Conservation (phyloP, 2,329 filamentous ascomycete genomes). For the Nemania abortiva region DNA sequence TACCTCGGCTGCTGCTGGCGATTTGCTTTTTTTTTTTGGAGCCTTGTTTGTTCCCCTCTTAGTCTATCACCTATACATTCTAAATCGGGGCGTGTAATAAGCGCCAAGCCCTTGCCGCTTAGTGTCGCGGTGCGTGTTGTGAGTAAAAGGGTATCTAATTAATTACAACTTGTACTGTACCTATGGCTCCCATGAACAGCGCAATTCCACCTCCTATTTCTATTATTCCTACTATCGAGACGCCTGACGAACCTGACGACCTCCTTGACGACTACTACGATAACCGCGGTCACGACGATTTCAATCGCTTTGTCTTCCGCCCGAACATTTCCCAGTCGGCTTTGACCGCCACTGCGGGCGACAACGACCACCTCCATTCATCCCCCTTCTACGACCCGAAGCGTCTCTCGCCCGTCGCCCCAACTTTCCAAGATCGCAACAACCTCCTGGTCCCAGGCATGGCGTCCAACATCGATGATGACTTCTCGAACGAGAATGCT, state of each 20-base stretch:
- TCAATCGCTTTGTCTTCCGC: slow-evolving; percentile 6
- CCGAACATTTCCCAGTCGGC: slow-evolving; percentile 10
- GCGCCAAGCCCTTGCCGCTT: slow-evolving; percentile 43
- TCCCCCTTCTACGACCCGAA: slow-evolving; percentile 49
- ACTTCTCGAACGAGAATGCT: slow-evolving; percentile 47
- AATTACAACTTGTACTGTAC: neutral
- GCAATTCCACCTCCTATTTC: slow-evolving; percentile 46
- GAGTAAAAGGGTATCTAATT: neutral
- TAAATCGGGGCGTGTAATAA: slow-evolving; percentile 44
- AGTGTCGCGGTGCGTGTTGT: slow-evolving; percentile 16
- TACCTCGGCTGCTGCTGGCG: slow-evolving; percentile 22
- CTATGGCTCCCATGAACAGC: slow-evolving; percentile 37
- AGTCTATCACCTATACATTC: slow-evolving; percentile 35
- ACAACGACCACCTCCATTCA: slow-evolving; percentile 28
- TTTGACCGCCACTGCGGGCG: slow-evolving; percentile 37
- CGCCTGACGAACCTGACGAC: slow-evolving; percentile 43
- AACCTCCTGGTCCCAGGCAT: slow-evolving; percentile 42
- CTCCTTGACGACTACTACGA: slow-evolving; percentile 10
- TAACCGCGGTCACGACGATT: slow-evolving; percentile 18
- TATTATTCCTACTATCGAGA: slow-evolving; percentile 49
- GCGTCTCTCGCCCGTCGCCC: slow-evolving; percentile 50
- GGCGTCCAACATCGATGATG: slow-evolving; percentile 42
- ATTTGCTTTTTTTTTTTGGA: slow-evolving; percentile 23
- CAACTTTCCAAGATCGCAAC: slow-evolving; percentile 46
- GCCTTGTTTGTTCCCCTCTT: slow-evolving; percentile 13